Evolutionary conservation across 805 yeast genomes (phyloP), one percentile per base, ranked within the genome.

Genomic region (Yarrowia sp.): DNA sequence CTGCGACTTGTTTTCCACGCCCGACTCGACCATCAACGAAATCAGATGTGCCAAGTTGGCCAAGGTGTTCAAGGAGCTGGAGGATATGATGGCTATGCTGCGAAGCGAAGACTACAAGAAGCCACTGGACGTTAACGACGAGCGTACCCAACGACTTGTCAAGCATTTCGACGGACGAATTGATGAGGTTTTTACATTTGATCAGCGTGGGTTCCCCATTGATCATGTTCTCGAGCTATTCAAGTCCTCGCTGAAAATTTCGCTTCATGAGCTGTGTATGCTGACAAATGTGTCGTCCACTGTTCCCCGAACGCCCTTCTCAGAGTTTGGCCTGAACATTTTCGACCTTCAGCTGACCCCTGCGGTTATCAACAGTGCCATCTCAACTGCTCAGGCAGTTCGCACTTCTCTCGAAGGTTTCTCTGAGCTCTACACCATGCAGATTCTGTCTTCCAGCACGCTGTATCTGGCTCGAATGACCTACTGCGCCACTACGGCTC

Each of bases 51-150:
- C 89, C 0, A 67, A 79, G 0, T 81, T 86, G 71, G 83, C 86
- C 12, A 80, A 84, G 64, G 66, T 89, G 64, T 83, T 82, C 64
- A 81, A 82, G 64, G 69, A 81, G 16, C 74, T 88, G 66, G 96
- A 89, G 66, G 81, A 79, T 58, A 82, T 86, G 31, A 38, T 65
- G 27, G 65, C 35, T 62, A 69, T 84, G 82, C 72, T 78, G 75
- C 62, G 46, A 51, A 63, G 38, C 49, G 65, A 24, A 61, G 63
- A 61, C 8, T 27, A 61, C 68, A 63, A 65, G 73, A 77, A 55
- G 70, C 68, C 75, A 36, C 71, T 76, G 2, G 79, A 76, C 24
- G 67, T 73, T 18, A 64, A 63, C 27, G 70, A 74, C 29, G 65
- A 76, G 66, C 70, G 74, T 24, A 73, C 78, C 35, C 71, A 71